phyloP scores from a whole-genome alignment of 2,329 filamentous ascomycete species.

The Eurotiales sp. region DNA sequence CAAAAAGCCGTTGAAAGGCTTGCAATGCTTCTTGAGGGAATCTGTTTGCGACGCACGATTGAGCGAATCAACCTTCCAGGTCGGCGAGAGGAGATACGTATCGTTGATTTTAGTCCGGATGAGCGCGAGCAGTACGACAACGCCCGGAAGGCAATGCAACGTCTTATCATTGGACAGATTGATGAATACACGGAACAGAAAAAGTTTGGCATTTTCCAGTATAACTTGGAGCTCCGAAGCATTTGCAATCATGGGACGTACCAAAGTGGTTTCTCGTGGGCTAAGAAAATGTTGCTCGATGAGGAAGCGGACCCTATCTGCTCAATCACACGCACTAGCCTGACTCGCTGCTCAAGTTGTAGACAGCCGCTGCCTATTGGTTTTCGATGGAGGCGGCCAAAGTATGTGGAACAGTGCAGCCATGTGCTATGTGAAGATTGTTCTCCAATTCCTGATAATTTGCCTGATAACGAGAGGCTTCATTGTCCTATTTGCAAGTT shows the following conservation, averaged over 20 bases:
- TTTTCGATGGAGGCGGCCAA: constrained; percentile 21
- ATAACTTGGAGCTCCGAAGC: constrained; percentile 45
- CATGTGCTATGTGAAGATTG: constrained; percentile 29
- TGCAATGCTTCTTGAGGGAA: constrained; percentile 28
- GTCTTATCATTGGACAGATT: constrained; percentile 37
- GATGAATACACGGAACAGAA: constrained; percentile 31
- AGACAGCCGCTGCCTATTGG: constrained; percentile 23
- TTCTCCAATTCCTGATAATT: not conserved
- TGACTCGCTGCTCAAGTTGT: constrained; percentile 31
- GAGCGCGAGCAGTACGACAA: constrained; percentile 32
- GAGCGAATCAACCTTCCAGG: constrained; percentile 24
- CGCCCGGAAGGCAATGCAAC: constrained; percentile 37
- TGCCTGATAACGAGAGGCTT: not conserved
- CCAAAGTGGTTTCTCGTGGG: constrained; percentile 46
- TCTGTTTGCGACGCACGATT: constrained; percentile 23
- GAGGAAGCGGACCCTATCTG: constrained; percentile 19
- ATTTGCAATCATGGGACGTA: constrained; percentile 52
- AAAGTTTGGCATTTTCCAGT: constrained; percentile 46
- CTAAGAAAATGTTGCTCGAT: constrained; percentile 31
- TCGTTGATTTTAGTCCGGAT: constrained; percentile 30
- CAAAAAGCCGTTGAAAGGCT: constrained; percentile 24
- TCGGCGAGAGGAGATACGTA: constrained; percentile 20
- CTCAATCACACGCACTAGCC: constrained; percentile 23
- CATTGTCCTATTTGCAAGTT: constrained; percentile 19
- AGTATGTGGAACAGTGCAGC: constrained; percentile 26